Conservation (phyloP, 1,139 yeast genomes). For the Arxiozyma slooffiae region DNA sequence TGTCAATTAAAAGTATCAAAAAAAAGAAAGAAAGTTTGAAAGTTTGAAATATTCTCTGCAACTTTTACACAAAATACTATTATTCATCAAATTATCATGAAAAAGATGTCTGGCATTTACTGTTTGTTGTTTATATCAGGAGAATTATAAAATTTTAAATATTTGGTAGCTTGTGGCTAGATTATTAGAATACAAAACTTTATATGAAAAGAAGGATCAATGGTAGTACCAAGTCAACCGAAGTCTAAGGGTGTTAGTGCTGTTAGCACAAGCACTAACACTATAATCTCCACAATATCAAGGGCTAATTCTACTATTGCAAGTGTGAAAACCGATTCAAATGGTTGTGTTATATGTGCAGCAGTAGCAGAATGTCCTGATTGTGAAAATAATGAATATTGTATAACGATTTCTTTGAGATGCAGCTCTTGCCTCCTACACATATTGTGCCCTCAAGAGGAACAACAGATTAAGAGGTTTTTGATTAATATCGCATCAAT, state of each 20-base stretch:
- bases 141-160: too few relatives aligned
- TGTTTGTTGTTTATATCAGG: too few relatives aligned
- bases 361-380: slow-evolving; percentile 38
- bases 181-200: not conserved
- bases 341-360: slow-evolving; percentile 45
- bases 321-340: slow-evolving; percentile 8
- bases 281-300: not conserved
- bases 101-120: too few relatives aligned
- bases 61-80: too few relatives aligned
- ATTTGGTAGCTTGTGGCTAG: too few relatives aligned
- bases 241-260: not conserved
- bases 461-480: slow-evolving; percentile 8
- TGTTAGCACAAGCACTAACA: not conserved
- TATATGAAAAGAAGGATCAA: too few relatives aligned
- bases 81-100: too few relatives aligned
- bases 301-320: not conserved
- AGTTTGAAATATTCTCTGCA: too few relatives aligned
- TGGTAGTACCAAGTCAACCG: not conserved
- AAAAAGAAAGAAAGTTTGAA: too few relatives aligned
- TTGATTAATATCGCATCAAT: not conserved
- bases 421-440: slow-evolving; percentile 48
- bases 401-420: slow-evolving; percentile 44
- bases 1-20: too few relatives aligned
- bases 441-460: slow-evolving; percentile 38
- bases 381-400: slow-evolving; percentile 45